Evolutionary conservation across 106 monocot species (phyloP), one percentile per base, ranked within the genome.

Genomic region (Dendrobium nobile): DNA sequence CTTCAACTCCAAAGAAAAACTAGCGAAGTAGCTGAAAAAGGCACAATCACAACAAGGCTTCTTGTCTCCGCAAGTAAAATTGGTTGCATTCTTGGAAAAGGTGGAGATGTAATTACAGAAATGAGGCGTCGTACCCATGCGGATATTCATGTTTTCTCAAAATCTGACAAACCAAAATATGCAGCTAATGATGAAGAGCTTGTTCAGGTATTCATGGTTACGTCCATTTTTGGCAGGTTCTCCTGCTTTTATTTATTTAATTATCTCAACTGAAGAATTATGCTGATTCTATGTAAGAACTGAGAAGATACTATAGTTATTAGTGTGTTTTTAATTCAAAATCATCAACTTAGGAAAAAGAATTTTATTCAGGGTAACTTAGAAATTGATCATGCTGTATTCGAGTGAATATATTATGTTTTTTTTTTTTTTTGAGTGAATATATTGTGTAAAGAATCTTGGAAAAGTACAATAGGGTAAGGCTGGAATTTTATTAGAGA

Each of bases 81-180:
- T 74, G 93, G 93, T n/a, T 93, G 93, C 75, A 82, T 93, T 18
- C 79, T 93, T 37, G 93, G 93, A 54, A 85, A 93, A 84, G 87
- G 93, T 68, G 93, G 93, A 20, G 81, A 81, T 17, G 81, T 93
- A 79, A 93, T 93, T 37, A 87, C 51, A n/a, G 93, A 93, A 81
- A 93, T 93, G 93, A 87, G 93, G 80, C 84, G 81, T 58, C 75
- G 87, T 54, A 93, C 91, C 9, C 79, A 79, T 64, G 93, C 93
- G 20, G 89, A 91, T 70, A 93, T 93, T 64, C 87, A 79, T 37
- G 87, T 93, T 84, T 86, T 82, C 58, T 84, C 90, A 5, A 91
- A 91, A 47, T 85, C 85, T 58, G 90, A 87, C 27, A 88, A 89
- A 72, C 90, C 93, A 48, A 85, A 87, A 18, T 93, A 85, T 82